Conservation (phyloP, 176 grass and related monocot species). For the Oryza longistaminata region DNA sequence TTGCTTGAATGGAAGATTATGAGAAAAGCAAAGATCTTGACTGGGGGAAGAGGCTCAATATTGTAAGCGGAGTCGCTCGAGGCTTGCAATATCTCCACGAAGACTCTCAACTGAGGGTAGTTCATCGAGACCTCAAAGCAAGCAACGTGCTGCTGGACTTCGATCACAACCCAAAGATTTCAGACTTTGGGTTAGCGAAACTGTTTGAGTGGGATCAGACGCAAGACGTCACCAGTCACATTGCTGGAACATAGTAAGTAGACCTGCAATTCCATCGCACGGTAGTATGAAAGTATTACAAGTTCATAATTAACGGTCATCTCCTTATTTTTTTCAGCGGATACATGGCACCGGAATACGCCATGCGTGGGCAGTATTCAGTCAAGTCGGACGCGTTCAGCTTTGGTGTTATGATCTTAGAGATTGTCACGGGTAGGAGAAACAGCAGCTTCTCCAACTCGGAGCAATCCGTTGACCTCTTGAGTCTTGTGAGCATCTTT, state of each 20-base stretch:
- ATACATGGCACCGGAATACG: slow-evolving; percentile 53
- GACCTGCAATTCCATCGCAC: background rate
- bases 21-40: slow-evolving; percentile 36
- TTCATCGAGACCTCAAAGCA: slow-evolving; percentile 53
- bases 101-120: slow-evolving; percentile 56
- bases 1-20: slow-evolving; percentile 25
- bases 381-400: slow-evolving; percentile 60
- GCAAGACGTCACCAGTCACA: slow-evolving; percentile 41
- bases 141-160: slow-evolving; percentile 42
- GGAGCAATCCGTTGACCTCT: slow-evolving; percentile 37
- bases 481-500: slow-evolving; percentile 39
- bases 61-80: slow-evolving; percentile 49
- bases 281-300: background rate
- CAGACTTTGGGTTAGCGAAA: slow-evolving; percentile 64
- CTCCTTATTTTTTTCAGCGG: slow-evolving; percentile 32
- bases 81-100: slow-evolving; percentile 75
- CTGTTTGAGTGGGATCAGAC: slow-evolving; percentile 48
- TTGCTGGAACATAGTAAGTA: slow-evolving; percentile 75
- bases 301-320: background rate
- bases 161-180: slow-evolving; percentile 60
- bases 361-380: slow-evolving; percentile 58
- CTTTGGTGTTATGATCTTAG: slow-evolving; percentile 55
- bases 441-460: slow-evolving; percentile 24
- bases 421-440: slow-evolving; percentile 58
- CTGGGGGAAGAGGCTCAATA: slow-evolving; percentile 40